Percentiles rank a stretch among this genome's conserved stretches.
Conservation (phyloP, 163 green algal genomes). For the Scenedesmus sp. region DNA sequence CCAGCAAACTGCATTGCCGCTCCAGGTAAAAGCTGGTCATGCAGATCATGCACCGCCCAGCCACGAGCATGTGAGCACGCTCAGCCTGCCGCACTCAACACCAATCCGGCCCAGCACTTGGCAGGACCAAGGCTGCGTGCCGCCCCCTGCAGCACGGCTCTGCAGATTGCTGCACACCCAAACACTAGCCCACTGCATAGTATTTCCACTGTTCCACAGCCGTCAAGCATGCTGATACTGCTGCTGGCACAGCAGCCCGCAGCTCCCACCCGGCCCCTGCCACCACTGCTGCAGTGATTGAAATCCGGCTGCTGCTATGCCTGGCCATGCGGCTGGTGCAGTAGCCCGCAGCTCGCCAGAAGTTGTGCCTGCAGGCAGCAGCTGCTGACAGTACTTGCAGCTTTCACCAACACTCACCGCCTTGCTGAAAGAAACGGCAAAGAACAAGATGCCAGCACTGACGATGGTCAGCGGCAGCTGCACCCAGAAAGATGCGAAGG, state of each 20-base stretch:
- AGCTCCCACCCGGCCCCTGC: background rate
- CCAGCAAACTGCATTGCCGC: background rate
- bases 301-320: background rate
- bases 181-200: too few relatives aligned
- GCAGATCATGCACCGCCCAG: background rate
- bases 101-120: background rate
- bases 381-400: too few relatives aligned
- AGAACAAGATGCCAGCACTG: conserved; percentile 53
- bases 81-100: background rate
- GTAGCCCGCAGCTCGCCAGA: too few relatives aligned
- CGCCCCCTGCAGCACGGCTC: background rate
- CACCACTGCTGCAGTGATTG: background rate
- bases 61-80: too few relatives aligned
- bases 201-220: too few relatives aligned
- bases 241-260: background rate
- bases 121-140: too few relatives aligned
- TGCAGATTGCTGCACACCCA: too few relatives aligned
- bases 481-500: conserved; percentile 53
- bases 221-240: background rate
- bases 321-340: background rate
- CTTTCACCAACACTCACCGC: background rate
- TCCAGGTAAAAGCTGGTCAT: background rate
- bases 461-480: conserved; percentile 58
- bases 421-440: conserved; percentile 47
- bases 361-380: background rate